Evolutionary conservation across 345 rosid species (phyloP).

Genomic region (Toxicodendron radicans): DNA sequence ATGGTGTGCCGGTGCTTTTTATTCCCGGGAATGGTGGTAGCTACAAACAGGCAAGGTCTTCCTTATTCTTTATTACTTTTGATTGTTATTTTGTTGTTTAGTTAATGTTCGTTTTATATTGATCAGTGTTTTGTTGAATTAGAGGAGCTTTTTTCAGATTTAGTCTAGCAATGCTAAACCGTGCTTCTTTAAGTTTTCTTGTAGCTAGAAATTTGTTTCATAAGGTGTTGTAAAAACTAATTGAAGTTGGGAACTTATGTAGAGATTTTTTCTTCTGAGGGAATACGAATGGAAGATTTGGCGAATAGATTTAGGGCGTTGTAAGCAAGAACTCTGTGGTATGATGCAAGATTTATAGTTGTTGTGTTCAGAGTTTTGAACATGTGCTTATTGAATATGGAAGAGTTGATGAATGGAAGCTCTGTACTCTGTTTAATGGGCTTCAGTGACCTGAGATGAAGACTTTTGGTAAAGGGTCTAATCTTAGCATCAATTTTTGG

Average conservation of each 20-base stretch:
- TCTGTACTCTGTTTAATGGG: background rate
- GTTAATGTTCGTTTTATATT: background rate
- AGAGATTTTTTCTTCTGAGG: background rate
- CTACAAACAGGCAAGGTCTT: slow-evolving; percentile 79
- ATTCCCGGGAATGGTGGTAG: slow-evolving; percentile 98
- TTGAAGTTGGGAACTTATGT: background rate
- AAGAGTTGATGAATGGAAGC: background rate
- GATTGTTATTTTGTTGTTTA: background rate
- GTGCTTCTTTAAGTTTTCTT: no score
- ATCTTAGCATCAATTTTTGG: background rate
- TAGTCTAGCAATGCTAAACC: no score
- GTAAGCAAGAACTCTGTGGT: background rate
- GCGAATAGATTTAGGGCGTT: background rate
- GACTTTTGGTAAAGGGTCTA: background rate
- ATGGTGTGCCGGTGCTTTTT: slow-evolving; percentile 92
- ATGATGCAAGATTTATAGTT: background rate
- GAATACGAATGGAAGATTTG: background rate
- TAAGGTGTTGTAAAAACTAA: background rate
- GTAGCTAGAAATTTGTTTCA: no score
- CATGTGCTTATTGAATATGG: background rate
- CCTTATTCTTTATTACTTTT: slow-evolving; percentile 7
- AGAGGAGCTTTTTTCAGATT: background rate
- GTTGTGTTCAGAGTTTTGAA: background rate
- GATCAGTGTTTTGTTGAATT: background rate
- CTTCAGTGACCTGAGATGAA: background rate